These are phyloP conservation scores for Clonostachys rosea DNA, from an alignment of 2,329 filamentous ascomycete species.

Conservation along the genomic window DNA sequence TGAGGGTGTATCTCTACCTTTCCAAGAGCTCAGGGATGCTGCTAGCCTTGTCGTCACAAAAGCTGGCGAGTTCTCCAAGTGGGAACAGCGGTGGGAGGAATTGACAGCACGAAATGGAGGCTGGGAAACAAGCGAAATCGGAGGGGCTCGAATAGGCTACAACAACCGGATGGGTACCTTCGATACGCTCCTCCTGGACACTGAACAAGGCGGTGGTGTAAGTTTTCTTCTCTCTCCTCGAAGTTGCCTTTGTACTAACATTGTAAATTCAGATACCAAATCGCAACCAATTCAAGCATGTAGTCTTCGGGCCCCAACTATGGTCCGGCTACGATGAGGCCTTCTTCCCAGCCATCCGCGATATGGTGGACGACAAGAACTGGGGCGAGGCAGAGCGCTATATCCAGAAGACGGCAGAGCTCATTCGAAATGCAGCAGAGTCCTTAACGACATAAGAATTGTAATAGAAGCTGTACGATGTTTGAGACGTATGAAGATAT, in stretches of 20 bases:
- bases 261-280: constrained; percentile 60
- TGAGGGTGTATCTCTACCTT: constrained; percentile 12
- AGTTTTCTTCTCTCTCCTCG: constrained; percentile 28
- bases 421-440: constrained; percentile 38
- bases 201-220: constrained; percentile 68
- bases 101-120: constrained; percentile 67
- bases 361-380: constrained; percentile 68
- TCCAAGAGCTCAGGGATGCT: constrained; percentile 43
- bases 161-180: constrained; percentile 78
- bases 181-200: constrained; percentile 77
- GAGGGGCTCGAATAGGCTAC: constrained; percentile 64
- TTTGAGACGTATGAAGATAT: no score
- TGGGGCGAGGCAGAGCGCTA: constrained; percentile 65
- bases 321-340: constrained; percentile 50
- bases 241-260: not conserved
- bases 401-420: constrained; percentile 66
- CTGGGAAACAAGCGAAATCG: constrained; percentile 69
- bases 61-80: constrained; percentile 61
- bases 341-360: constrained; percentile 69
- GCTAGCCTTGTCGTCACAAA: constrained; percentile 49
- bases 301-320: constrained; percentile 78
- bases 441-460: no score
- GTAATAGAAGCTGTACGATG: no score
- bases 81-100: constrained; percentile 74
- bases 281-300: constrained; percentile 89